Conservation (phyloP, 1,284 basidiomycete species). For the Phenoliferia sp. region DNA sequence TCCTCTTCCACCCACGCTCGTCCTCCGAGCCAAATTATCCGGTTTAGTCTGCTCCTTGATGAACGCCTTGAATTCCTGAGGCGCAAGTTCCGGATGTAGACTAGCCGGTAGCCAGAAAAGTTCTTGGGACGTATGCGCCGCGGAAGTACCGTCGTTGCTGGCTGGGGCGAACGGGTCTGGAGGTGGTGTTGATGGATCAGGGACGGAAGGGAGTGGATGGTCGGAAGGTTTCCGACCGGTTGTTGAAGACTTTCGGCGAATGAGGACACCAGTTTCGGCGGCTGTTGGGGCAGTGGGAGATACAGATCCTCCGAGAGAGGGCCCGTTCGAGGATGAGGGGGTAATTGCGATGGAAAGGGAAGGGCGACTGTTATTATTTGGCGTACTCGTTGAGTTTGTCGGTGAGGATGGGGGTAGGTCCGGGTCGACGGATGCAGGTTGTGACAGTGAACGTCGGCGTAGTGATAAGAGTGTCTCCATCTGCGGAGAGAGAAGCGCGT, state of each 20-base stretch:
- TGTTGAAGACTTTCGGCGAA: constrained; percentile 15
- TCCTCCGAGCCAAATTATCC: constrained; percentile 38
- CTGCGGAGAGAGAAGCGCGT: constrained; percentile 3
- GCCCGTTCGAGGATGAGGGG: not conserved
- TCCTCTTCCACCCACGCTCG: constrained; percentile 35
- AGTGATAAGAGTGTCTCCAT: constrained; percentile 34
- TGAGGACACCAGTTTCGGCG: constrained; percentile 30
- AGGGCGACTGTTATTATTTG: constrained; percentile 1
- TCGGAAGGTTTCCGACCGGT: constrained; percentile 17
- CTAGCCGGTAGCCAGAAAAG: constrained; percentile 97
- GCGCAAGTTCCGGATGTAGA: constrained; percentile 94
- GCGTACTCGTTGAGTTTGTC: not conserved
- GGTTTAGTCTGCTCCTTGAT: constrained; percentile 78
- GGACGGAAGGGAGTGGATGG: constrained; percentile 17
- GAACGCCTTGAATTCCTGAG: constrained; percentile 89
- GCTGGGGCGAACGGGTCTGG: not conserved
- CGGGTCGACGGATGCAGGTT: constrained; percentile 30
- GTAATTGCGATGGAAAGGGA: constrained; percentile 18
- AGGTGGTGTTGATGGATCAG: not conserved
- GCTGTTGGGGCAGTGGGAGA: constrained; percentile 28
- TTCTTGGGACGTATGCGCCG: constrained; percentile 39
- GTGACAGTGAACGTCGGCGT: constrained; percentile 30
- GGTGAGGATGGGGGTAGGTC: constrained; percentile 25
- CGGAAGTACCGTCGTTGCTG: not conserved
- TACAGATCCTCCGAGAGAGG: constrained; percentile 10